Percentiles rank a stretch among this genome's conserved stretches.
phyloP scores from a whole-genome alignment of 257 asterid species.

The Solanum stenotomum region DNA sequence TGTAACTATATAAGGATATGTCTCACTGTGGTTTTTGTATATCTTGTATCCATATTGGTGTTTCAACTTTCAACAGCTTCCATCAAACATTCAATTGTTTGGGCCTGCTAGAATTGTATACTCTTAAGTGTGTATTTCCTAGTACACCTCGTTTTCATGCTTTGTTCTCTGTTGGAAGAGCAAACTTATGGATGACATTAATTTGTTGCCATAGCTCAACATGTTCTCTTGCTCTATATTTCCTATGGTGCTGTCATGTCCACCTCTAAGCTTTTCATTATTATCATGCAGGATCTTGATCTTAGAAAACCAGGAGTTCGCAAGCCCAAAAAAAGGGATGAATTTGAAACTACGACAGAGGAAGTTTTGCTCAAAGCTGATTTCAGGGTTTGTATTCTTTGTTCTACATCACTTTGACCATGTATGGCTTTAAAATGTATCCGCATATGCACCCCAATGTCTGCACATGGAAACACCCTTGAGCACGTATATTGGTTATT shows the following conservation, averaged over 20 bases:
- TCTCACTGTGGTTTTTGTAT: not conserved
- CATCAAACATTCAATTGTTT: not conserved
- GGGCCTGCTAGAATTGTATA: not conserved
- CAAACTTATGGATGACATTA: not conserved
- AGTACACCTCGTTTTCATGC: not conserved
- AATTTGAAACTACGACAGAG: conserved; percentile 67
- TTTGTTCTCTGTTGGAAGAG: not conserved
- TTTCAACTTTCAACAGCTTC: not conserved
- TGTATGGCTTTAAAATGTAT: not conserved
- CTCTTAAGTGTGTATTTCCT: not conserved
- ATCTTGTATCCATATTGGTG: not conserved
- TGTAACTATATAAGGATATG: not conserved
- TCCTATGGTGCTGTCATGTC: conserved; percentile 5
- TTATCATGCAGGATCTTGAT: conserved; percentile 69
- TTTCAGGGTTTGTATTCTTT: conserved; percentile 67
- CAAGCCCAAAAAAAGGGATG: conserved; percentile 39
- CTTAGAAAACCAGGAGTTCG: conserved; percentile 59
- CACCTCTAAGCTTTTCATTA: conserved; percentile 1
- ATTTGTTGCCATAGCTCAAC: not conserved
- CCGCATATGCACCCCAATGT: not conserved
- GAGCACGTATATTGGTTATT: too few species aligned
- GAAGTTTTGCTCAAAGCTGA: conserved; percentile 84
- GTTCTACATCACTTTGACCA: not conserved
- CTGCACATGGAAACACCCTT: not conserved
- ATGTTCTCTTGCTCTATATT: not conserved